Conservation (phyloP, 495 filamentous ascomycete species). For the Venustampulla echinocandica region DNA sequence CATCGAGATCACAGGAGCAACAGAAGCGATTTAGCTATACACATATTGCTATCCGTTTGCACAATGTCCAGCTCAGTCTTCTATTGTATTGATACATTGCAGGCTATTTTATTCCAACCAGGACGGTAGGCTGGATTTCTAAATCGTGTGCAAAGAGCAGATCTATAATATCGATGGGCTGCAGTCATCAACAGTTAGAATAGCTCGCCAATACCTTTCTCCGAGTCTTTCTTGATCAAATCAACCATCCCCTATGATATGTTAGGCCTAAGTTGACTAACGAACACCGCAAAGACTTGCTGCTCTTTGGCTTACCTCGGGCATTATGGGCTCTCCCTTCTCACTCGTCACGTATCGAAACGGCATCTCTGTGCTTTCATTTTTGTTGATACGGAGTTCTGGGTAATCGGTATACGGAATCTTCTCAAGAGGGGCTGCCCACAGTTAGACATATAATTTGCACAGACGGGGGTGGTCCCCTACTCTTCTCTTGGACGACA, state of each 20-base stretch:
- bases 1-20: too few species aligned
- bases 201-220: conserved; percentile 82
- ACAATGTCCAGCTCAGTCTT: too few species aligned
- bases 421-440: conserved; percentile 60
- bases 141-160: too few species aligned
- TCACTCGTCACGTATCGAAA: conserved; percentile 83
- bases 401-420: conserved; percentile 81
- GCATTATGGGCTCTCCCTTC: conserved; percentile 79
- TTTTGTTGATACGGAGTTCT: conserved; percentile 77
- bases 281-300: not conserved
- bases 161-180: too few species aligned
- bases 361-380: conserved; percentile 93
- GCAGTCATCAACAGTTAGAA: conserved; percentile 54
- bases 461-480: conserved; percentile 10
- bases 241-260: conserved; percentile 75
- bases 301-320: conserved; percentile 50
- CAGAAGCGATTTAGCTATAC: too few species aligned
- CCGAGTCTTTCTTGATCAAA: conserved; percentile 86
- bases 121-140: too few species aligned
- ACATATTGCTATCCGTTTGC: too few species aligned
- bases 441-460: not conserved
- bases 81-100: too few species aligned
- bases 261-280: conserved; percentile 5
- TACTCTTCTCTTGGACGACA: conserved; percentile 76
- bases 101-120: too few species aligned